Base-by-base conservation (phyloP, 2,329 filamentous ascomycete species). In the Clarireedia hainanense region DNA sequence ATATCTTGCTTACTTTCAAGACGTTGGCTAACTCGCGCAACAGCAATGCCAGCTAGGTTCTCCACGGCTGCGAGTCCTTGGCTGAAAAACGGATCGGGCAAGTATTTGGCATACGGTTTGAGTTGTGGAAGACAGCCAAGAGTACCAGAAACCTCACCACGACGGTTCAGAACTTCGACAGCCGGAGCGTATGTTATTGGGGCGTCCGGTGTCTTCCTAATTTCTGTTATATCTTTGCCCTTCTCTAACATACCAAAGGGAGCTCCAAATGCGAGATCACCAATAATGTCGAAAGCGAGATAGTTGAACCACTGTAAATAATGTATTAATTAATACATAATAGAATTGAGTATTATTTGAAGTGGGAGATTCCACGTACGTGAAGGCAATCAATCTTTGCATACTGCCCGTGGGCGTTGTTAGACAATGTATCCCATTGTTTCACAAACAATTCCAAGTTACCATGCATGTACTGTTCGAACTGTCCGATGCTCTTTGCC, bases 401-500 rank as follows among this genome's bases (percentile, higher is more conserved):
- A 55, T 77, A 81, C 3, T 77, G 78, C 15, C 60, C 62, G 37
- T 62, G 54, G 3, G 63, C 58, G 24, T 62, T 56, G 56, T 27
- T 75, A 70, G 77, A 76, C 12, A 92, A 73, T 15, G 74, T 74
- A 66, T 89, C 87, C 79, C 90, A 89, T 68, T 89, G 83, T 57
- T 75, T 74, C 27, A 87, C 83, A 58, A 95, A 88, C 17, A 83
- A 73, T 57, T 86, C 81, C 2, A 95, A 77, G 69, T 95, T 95
- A 61, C 78, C 74, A 68, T 89, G 85, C 62, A 96, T 92, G 71
- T 92, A 95, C 49, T 91, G 88, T 74, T 96, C 91, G 67, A 95
- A 95, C 68, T 95, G 84, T 57, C 79, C 78, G 52, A 96, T 80
- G 6, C 83, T 88, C 73, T 92, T 94, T 58, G 85, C 78, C 12